These are phyloP conservation scores for Mrakia hoshinonis DNA, from an alignment of 768 basidiomycete genomes.

Conservation along the genomic window DNA sequence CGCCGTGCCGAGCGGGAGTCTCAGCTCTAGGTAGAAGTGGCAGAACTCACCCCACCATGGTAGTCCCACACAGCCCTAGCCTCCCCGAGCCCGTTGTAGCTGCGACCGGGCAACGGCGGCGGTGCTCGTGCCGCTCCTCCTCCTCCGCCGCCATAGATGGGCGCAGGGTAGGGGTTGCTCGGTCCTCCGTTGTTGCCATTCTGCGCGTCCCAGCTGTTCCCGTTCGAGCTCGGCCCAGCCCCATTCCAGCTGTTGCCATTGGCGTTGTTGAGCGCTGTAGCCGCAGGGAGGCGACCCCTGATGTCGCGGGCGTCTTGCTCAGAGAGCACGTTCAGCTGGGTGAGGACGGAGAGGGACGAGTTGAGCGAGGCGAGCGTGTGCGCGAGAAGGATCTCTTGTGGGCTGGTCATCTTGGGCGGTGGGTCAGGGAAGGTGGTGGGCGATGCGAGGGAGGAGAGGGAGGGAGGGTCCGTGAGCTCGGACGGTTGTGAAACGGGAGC, in stretches of 20 bases:
- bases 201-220: background rate
- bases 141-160: slow-evolving; percentile 15
- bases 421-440: too few species aligned
- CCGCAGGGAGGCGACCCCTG: background rate
- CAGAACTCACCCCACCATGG: slow-evolving; percentile 1
- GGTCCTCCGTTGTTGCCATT: background rate
- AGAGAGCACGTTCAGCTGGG: background rate
- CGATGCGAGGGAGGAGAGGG: too few species aligned
- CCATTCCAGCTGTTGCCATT: background rate
- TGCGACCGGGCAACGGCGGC: slow-evolving; percentile 1
- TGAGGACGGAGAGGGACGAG: slow-evolving; percentile 13
- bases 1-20: background rate
- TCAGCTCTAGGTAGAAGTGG: too few species aligned
- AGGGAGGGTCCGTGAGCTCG: too few species aligned
- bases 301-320: background rate
- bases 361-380: slow-evolving; percentile 17
- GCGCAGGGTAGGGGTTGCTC: slow-evolving; percentile 5
- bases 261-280: background rate
- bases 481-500: too few species aligned
- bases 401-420: too few species aligned
- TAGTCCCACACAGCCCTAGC: slow-evolving; percentile 15
- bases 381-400: background rate
- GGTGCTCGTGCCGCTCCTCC: background rate
- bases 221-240: background rate
- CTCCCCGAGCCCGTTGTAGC: slow-evolving; percentile 2